Conservation (phyloP, 306 rosid genomes). For the Lathyrus sativus region DNA sequence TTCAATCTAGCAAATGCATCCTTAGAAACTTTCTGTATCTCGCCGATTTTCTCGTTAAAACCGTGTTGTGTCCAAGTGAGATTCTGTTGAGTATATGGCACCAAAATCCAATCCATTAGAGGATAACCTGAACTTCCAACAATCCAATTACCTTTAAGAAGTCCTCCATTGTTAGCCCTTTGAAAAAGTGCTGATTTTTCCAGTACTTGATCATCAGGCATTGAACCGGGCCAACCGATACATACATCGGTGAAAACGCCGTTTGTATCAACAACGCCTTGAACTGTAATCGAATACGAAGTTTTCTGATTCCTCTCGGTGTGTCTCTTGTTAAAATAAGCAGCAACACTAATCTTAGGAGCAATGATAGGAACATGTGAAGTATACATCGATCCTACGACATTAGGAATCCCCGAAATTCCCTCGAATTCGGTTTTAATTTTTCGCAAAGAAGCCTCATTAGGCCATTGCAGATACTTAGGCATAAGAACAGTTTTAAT, state of each 20-base stretch:
- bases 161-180: constrained; percentile 66
- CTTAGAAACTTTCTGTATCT: constrained; percentile 63
- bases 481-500: constrained; percentile 83
- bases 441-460: constrained; percentile 45
- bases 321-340: constrained; percentile 82
- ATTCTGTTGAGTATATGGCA: constrained; percentile 79
- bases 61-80: constrained; percentile 93
- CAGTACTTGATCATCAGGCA: constrained; percentile 89
- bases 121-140: constrained; percentile 79
- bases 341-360: constrained; percentile 84
- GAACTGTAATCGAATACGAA: constrained; percentile 89
- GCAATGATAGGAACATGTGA: constrained; percentile 94
- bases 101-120: constrained; percentile 89
- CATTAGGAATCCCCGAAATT: constrained; percentile 79
- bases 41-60: constrained; percentile 88
- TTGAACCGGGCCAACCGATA: constrained; percentile 96
- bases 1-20: constrained; percentile 80
- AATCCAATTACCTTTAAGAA: constrained; percentile 72
- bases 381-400: constrained; percentile 87
- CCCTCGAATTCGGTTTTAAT: constrained; percentile 68
- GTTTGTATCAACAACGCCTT: constrained; percentile 79
- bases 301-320: constrained; percentile 91
- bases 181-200: constrained; percentile 74
- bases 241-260: constrained; percentile 86
- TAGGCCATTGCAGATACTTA: constrained; percentile 85